Evolutionary conservation across 139 green algal species (phyloP).

Genomic region (Chlamydomonas urium): DNA sequence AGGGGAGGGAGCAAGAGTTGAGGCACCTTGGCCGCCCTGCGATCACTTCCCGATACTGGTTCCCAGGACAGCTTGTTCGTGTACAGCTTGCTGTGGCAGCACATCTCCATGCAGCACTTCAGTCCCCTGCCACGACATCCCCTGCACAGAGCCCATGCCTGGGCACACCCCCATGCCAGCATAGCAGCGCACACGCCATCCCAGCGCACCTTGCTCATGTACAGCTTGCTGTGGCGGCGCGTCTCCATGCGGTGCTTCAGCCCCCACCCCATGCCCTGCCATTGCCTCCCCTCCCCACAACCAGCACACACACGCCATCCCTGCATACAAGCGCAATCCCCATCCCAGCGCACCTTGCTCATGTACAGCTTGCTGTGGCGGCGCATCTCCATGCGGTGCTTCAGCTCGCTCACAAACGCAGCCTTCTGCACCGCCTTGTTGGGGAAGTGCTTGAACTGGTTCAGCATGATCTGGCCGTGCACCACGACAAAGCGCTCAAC

Average conservation of each 20-base stretch:
- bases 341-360: conserved; percentile 45
- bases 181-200: too few relatives aligned
- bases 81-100: conserved; percentile 85
- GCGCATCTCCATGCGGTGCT: conserved; percentile 53
- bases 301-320: too few relatives aligned
- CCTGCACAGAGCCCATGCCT: too few relatives aligned
- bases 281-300: too few relatives aligned
- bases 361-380: conserved; percentile 85
- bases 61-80: conserved; percentile 46
- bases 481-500: conserved; percentile 89
- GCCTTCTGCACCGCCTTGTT: conserved; percentile 54
- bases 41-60: too few relatives aligned
- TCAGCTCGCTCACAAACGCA: conserved; percentile 70
- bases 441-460: conserved; percentile 78
- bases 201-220: conserved; percentile 54
- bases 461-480: conserved; percentile 93
- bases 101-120: conserved; percentile 69
- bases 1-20: too few relatives aligned
- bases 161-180: too few relatives aligned
- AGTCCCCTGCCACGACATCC: too few relatives aligned
- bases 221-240: conserved; percentile 83
- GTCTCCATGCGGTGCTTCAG: too few relatives aligned
- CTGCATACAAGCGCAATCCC: too few relatives aligned
- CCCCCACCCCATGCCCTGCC: too few relatives aligned
- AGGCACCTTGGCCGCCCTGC: too few relatives aligned